A percentile compares a stretch with the other conserved stretches of the same genome.
Conservation (phyloP, 2,329 filamentous ascomycete species). For the Aspergillus tubingensis region DNA sequence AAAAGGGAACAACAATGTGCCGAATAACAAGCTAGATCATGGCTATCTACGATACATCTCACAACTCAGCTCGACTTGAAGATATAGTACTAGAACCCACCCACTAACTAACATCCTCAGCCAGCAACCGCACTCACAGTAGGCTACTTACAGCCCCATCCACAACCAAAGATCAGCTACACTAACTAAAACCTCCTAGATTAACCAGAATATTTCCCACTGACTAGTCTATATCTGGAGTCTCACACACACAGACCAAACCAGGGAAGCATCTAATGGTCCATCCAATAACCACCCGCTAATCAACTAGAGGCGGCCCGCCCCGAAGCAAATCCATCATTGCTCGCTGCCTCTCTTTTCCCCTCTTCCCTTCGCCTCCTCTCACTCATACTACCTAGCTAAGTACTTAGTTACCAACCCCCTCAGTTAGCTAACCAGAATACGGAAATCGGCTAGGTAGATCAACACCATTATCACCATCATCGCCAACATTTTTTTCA, state of each 20-base stretch:
- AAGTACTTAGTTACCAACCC: not conserved
- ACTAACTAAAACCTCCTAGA: too few relatives aligned
- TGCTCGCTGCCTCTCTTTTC: not conserved
- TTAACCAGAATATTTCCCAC: too few relatives aligned
- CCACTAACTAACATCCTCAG: too few relatives aligned
- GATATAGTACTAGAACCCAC: too few relatives aligned
- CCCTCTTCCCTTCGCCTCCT: not conserved
- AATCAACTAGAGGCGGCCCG: conserved; percentile 8
- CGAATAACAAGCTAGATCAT: too few relatives aligned
- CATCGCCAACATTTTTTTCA: too few relatives aligned
- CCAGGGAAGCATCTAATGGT: not conserved
- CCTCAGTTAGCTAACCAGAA: not conserved
- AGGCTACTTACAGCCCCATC: too few relatives aligned
- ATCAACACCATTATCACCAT: not conserved
- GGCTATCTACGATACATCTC: too few relatives aligned
- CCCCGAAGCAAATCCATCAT: conserved; percentile 7
- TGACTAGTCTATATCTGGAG: not conserved
- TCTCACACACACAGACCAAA: not conserved
- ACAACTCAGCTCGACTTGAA: too few relatives aligned
- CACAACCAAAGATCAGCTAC: too few relatives aligned
- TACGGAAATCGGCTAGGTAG: not conserved
- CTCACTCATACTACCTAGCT: not conserved
- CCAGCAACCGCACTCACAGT: too few relatives aligned
- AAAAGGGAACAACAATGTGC: too few relatives aligned
- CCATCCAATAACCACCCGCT: not conserved